Percentiles rank a stretch among this genome's conserved stretches.
These are phyloP conservation scores for Oryza rufipogon DNA, from an alignment of 176 grass and related monocot genomes.

Conservation along the genomic window DNA sequence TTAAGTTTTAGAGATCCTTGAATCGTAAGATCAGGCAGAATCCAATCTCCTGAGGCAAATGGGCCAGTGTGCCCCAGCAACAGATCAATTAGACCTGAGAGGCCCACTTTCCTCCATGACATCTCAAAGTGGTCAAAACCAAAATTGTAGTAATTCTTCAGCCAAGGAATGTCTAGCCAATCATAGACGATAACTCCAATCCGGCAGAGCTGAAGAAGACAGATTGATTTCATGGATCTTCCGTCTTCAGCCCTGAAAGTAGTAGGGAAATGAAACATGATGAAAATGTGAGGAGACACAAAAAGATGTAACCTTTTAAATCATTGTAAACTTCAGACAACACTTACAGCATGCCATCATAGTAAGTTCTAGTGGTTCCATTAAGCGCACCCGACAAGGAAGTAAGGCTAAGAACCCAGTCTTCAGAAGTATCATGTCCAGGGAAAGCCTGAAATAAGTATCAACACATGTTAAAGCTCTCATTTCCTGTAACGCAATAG, in stretches of 20 bases:
- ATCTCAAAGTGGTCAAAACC: slow-evolving; percentile 96
- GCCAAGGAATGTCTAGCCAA: slow-evolving; percentile 88
- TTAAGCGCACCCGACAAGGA: slow-evolving; percentile 93
- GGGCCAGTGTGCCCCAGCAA: slow-evolving; percentile 76
- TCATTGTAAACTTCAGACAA: background rate
- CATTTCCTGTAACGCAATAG: background rate
- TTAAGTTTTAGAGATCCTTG: slow-evolving; percentile 83
- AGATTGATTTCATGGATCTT: slow-evolving; percentile 77
- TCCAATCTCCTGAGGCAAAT: slow-evolving; percentile 90
- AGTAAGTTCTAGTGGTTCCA: slow-evolving; percentile 97
- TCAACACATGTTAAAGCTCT: slow-evolving; percentile 29
- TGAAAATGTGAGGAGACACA: background rate
- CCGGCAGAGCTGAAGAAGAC: slow-evolving; percentile 86
- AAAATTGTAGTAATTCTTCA: slow-evolving; percentile 97
- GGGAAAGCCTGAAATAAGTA: slow-evolving; percentile 67
- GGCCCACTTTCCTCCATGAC: slow-evolving; percentile 76
- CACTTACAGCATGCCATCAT: slow-evolving; percentile 94
- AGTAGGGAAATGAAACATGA: slow-evolving; percentile 19
- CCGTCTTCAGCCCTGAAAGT: slow-evolving; percentile 80
- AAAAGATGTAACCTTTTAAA: background rate
- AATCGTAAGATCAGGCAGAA: slow-evolving; percentile 92
- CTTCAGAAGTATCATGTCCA: slow-evolving; percentile 86
- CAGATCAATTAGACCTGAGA: slow-evolving; percentile 76
- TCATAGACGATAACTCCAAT: slow-evolving; percentile 91
- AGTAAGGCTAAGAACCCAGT: slow-evolving; percentile 95